These are phyloP conservation scores for Panellus pusillus DNA, from an alignment of 768 basidiomycete genomes.

Conservation along the genomic window DNA sequence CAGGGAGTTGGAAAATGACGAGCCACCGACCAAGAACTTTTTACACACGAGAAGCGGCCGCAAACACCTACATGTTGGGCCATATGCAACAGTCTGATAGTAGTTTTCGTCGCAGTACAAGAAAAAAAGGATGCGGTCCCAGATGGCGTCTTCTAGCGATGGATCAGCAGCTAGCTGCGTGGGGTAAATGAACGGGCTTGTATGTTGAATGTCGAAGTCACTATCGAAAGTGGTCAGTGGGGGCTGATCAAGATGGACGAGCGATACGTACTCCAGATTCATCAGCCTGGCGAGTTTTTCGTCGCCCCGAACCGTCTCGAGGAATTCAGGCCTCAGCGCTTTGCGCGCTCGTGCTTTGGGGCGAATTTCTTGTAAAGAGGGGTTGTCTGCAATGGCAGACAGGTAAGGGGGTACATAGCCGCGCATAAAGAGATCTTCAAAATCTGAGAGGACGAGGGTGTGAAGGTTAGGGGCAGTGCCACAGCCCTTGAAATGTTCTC, in stretches of 20 bases:
- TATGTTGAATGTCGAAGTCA: background rate
- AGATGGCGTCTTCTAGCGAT: constrained; percentile 4
- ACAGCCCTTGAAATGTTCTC: background rate
- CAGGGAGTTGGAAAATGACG: background rate
- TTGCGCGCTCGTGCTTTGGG: background rate
- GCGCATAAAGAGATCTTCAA: background rate
- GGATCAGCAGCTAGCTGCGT: background rate
- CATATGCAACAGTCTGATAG: too few relatives aligned
- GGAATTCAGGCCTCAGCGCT: too few relatives aligned
- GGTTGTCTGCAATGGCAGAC: background rate
- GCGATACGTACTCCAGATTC: too few relatives aligned
- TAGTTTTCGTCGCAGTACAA: too few relatives aligned
- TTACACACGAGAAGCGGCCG: constrained; percentile 5
- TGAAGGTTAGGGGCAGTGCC: background rate
- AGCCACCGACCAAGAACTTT: background rate
- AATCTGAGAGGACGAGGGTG: background rate
- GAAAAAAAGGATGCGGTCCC: constrained; percentile 3
- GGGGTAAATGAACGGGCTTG: background rate
- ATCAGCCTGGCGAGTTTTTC: background rate
- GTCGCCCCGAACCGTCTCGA: background rate
- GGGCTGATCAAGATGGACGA: too few relatives aligned
- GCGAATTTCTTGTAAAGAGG: background rate
- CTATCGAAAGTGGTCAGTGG: background rate
- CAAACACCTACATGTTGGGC: background rate
- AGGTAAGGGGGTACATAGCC: background rate